phyloP scores from a whole-genome alignment of 2,329 filamentous ascomycete species.

The Exophiala alcalophila region DNA sequence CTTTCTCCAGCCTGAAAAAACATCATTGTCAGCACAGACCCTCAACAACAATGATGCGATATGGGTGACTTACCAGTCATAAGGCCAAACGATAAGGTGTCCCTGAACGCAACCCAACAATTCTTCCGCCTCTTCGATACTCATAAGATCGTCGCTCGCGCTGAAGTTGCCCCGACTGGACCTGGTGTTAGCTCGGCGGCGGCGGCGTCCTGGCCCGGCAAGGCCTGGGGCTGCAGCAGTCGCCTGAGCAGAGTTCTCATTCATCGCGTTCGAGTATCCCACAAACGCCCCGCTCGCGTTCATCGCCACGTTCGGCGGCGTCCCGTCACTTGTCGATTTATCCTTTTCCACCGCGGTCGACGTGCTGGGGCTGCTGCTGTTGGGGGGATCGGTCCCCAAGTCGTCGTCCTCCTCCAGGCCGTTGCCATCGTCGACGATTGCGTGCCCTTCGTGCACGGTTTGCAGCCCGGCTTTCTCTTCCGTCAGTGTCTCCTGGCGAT shows the following conservation, averaged over 20 bases:
- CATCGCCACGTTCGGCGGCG: conserved; percentile 14
- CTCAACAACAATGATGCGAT: not conserved
- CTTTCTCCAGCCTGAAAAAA: conserved; percentile 66
- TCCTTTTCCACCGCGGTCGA: conserved; percentile 20
- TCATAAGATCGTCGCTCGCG: conserved; percentile 70
- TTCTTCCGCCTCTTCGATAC: conserved; percentile 73
- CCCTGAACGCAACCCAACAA: conserved; percentile 80
- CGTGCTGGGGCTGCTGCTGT: conserved; percentile 19
- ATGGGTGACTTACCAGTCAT: conserved; percentile 78
- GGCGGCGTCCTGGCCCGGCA: conserved; percentile 34
- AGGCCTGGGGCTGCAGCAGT: not conserved
- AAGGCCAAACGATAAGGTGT: conserved; percentile 85
- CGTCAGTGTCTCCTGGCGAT: conserved; percentile 25
- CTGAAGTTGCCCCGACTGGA: conserved; percentile 48
- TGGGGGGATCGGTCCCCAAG: conserved; percentile 12
- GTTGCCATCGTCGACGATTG: conserved; percentile 34
- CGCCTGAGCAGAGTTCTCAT: conserved; percentile 16
- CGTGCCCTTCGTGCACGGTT: conserved; percentile 25
- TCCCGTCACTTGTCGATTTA: conserved; percentile 14
- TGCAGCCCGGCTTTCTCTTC: conserved; percentile 27
- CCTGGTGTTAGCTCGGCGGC: conserved; percentile 46
- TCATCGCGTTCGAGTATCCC: conserved; percentile 21
- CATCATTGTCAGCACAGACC: conserved; percentile 19
- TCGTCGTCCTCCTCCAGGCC: conserved; percentile 23
- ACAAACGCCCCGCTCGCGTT: conserved; percentile 15